Evolutionary conservation across 169 alveolate species (phyloP), one percentile per base, ranked within the genome.

Genomic region (Blepharisma undulans): DNA sequence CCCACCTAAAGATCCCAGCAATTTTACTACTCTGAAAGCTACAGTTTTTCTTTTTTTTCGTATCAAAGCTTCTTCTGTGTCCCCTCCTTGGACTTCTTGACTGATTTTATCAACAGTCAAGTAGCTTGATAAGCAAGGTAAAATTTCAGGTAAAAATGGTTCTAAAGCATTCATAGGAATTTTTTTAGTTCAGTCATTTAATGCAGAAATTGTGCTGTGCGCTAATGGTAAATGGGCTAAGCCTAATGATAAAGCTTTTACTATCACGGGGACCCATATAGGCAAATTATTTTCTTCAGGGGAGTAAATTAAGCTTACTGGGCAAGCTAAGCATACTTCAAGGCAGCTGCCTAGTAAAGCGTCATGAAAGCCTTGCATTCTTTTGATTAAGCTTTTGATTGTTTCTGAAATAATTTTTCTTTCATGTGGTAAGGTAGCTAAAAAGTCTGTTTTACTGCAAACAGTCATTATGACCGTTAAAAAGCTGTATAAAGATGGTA

Each of bases 1-100:
- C 0, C 97, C 95, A 72, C 97, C 97, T 27, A 94, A 72, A 36
- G 93, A 88, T 12, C 97, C 97, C 3, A 94, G 77, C 27, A 94
- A 33, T 3, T 93, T 95, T 0, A 94, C 76, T 0, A 91, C 91
- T 80, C 91, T 90, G 19, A 78, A 48, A 10, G 95, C 94, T 6
- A 94, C 72, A n/a, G 89, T 92, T 76, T 89, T 84, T 48, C 92
- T 81, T 21, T 94, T 92, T 86, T 72, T 25, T 10, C 84, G 82
- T 21, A 25, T 36, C 27, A 21, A 61, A 27, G 29, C 19, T 19
- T 29, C 61, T 76, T 76, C 61, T n/a, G 29, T n/a, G 6, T 18
- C 79, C 77, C 77, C 82, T 16, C 79, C 85, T 72, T 72, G 59
- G 30, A 76, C 59, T 88, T 88, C 92, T 76, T 88, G 76, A 12